Evolutionary conservation across 805 yeast species (phyloP).

Genomic region (Maudiozyma bulderi): DNA sequence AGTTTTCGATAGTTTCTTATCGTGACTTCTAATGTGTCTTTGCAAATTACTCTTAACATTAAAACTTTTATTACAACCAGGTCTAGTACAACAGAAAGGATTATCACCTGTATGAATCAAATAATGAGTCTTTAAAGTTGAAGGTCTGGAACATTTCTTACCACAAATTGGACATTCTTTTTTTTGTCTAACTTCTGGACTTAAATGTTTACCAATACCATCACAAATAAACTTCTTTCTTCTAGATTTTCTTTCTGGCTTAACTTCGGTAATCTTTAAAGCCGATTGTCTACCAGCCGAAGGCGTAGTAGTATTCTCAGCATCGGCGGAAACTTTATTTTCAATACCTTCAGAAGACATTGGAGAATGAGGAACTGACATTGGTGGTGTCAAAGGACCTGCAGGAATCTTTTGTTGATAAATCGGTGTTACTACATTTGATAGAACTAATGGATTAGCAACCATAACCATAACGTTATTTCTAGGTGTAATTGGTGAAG

Average conservation of each 20-base stretch:
- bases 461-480: neutral
- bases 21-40: conserved; percentile 66
- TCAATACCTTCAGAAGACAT: neutral
- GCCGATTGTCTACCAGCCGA: neutral
- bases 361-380: neutral
- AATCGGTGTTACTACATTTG: neutral
- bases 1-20: conserved; percentile 21
- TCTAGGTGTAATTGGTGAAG: neutral
- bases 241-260: neutral
- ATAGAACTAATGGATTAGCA: neutral
- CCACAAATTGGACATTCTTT: conserved; percentile 49
- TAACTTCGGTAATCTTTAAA: neutral
- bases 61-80: conserved; percentile 57
- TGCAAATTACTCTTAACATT: conserved; percentile 74
- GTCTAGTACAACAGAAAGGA: conserved; percentile 55
- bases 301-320: neutral
- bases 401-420: neutral
- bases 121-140: conserved; percentile 69
- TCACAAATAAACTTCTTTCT: neutral
- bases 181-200: conserved; percentile 6
- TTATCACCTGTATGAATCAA: conserved; percentile 75
- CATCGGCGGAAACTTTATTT: neutral
- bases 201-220: conserved; percentile 3
- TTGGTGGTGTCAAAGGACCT: neutral
- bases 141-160: conserved; percentile 73